Percentiles rank a stretch among this genome's conserved stretches.
phyloP scores from a whole-genome alignment of 2,329 filamentous ascomycete genomes.

The Fusarium continuum region DNA sequence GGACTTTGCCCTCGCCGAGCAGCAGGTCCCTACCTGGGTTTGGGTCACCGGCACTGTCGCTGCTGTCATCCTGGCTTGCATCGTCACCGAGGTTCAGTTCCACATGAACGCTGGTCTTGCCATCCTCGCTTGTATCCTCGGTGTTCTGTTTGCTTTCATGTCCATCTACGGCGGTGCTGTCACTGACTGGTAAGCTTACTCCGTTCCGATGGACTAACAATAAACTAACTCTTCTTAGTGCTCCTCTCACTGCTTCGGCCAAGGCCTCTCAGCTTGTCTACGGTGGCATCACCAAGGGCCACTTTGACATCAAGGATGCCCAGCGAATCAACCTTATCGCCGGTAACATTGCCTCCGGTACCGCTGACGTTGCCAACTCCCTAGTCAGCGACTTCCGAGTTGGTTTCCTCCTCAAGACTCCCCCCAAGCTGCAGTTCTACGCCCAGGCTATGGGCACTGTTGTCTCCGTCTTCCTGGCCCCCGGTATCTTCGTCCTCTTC shows the following conservation, averaged over 20 bases:
- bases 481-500: slow-evolving; percentile 74
- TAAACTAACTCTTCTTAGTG: too few species aligned
- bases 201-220: too few species aligned
- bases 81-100: slow-evolving; percentile 62
- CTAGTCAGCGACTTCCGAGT: slow-evolving; percentile 72
- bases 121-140: slow-evolving; percentile 63
- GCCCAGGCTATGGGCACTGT: slow-evolving; percentile 70
- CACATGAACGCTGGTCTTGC: slow-evolving; percentile 66
- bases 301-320: slow-evolving; percentile 59
- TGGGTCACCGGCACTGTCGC: slow-evolving; percentile 58
- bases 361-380: slow-evolving; percentile 62
- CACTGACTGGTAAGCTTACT: too few species aligned
- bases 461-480: slow-evolving; percentile 72
- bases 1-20: slow-evolving; percentile 52
- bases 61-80: slow-evolving; percentile 61
- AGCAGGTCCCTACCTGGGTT: slow-evolving; percentile 64
- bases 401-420: slow-evolving; percentile 72
- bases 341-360: slow-evolving; percentile 64
- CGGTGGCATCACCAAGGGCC: slow-evolving; percentile 68
- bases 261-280: slow-evolving; percentile 76
- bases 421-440: slow-evolving; percentile 72
- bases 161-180: slow-evolving; percentile 61
- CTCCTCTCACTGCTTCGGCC: slow-evolving; percentile 71
- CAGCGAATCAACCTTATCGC: slow-evolving; percentile 73
- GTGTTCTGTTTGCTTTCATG: slow-evolving; percentile 67